phyloP scores from a whole-genome alignment of 1,139 yeast species.

The Pichia sp. region DNA sequence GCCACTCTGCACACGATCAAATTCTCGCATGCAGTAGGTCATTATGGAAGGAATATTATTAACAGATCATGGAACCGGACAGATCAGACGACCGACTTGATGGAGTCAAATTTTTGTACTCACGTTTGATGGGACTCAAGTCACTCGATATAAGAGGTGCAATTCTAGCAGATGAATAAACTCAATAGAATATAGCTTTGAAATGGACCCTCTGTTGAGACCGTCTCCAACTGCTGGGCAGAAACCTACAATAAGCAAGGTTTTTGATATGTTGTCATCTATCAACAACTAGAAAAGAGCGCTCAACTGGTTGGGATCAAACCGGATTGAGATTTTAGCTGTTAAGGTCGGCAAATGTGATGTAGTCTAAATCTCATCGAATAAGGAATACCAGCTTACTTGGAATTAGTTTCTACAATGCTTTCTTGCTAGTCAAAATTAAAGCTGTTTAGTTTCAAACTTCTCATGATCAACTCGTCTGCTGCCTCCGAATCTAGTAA shows the following conservation, averaged over 20 bases:
- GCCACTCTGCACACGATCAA: too few relatives aligned
- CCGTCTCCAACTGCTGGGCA: slow-evolving; percentile 55
- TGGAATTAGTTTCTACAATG: too few relatives aligned
- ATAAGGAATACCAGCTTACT: too few relatives aligned
- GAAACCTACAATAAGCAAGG: slow-evolving; percentile 44
- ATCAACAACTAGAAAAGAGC: slow-evolving; percentile 88
- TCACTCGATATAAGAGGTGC: slow-evolving; percentile 64
- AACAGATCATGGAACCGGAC: too few relatives aligned
- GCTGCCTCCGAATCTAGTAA: slow-evolving; percentile 73
- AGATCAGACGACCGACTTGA: slow-evolving; percentile 53
- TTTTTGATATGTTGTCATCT: slow-evolving; percentile 86
- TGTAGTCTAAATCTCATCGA: too few relatives aligned
- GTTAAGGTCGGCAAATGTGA: slow-evolving; percentile 41
- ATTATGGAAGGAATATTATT: too few relatives aligned
- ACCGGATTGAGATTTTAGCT: slow-evolving; percentile 51
- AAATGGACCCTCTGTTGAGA: slow-evolving; percentile 73
- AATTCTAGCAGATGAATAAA: slow-evolving; percentile 88
- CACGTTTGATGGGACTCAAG: slow-evolving; percentile 69
- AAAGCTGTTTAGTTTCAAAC: slow-evolving; percentile 26
- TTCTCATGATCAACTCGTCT: slow-evolving; percentile 48
- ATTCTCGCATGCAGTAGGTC: too few relatives aligned
- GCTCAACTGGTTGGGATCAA: slow-evolving; percentile 84
- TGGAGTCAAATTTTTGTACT: slow-evolving; percentile 77
- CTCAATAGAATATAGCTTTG: slow-evolving; percentile 76
- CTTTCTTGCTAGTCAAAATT: neutral